phyloP scores from a whole-genome alignment of 225 moss, liverwort and hornwort species.

The Neckera pumila region DNA sequence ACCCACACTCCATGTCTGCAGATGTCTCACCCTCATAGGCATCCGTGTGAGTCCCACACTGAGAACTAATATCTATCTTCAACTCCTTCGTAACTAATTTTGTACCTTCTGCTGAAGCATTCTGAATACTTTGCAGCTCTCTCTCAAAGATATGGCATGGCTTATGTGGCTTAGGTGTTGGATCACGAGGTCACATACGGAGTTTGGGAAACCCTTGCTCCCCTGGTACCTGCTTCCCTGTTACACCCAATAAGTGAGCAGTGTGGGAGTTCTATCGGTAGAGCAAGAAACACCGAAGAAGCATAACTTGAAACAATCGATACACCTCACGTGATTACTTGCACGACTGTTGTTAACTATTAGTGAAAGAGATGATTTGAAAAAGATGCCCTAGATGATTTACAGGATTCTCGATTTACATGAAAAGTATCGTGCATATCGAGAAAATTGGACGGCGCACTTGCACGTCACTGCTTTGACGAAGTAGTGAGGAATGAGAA shows the following conservation, averaged over 20 bases:
- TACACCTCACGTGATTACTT: not conserved
- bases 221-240: conserved; percentile 5
- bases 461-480: not conserved
- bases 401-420: not conserved
- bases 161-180: not conserved
- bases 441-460: not conserved
- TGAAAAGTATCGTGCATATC: not conserved
- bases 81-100: not conserved
- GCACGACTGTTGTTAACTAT: not conserved
- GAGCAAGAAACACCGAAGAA: not conserved
- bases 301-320: not conserved
- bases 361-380: not conserved
- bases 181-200: conserved; percentile 5
- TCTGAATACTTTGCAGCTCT: conserved; percentile 23
- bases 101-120: not conserved
- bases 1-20: conserved; percentile 44
- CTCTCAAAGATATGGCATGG: conserved; percentile 33
- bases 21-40: not conserved
- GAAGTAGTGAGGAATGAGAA: not conserved
- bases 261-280: not conserved
- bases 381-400: not conserved
- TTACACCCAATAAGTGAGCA: not conserved
- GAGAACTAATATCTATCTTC: not conserved
- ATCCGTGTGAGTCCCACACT: not conserved
- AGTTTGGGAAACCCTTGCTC: not conserved